Percentiles rank a stretch among this genome's conserved stretches.
Evolutionary conservation across 164 flowering plant genomes (phyloP).

Genomic region (grape (Vitis vinifera)): ASM3070453v1 NC_081818.1:26662501-26663000

Average conservation of each 20-base stretch:
- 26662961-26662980: too few species aligned
- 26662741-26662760: conserved; percentile 24
- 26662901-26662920: too few species aligned
- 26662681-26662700: background rate
- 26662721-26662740: background rate
- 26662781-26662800: background rate
- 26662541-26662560: conserved; percentile 63
- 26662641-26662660: background rate
- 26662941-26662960: too few species aligned
- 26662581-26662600: conserved; percentile 19
- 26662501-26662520: conserved; percentile 32
- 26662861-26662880: conserved; percentile 26
- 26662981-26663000: too few species aligned
- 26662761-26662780: conserved; percentile 1
- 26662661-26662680: background rate
- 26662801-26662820: background rate
- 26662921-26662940: too few species aligned
- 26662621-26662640: background rate
- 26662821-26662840: background rate
- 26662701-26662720: background rate
- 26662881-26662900: background rate
- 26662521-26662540: conserved; percentile 37
- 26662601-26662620: conserved; percentile 3
- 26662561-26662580: conserved; percentile 9
- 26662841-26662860: background rate